phyloP scores from a whole-genome alignment of 163 green algal species.

The Scenedesmus sp. region DNA sequence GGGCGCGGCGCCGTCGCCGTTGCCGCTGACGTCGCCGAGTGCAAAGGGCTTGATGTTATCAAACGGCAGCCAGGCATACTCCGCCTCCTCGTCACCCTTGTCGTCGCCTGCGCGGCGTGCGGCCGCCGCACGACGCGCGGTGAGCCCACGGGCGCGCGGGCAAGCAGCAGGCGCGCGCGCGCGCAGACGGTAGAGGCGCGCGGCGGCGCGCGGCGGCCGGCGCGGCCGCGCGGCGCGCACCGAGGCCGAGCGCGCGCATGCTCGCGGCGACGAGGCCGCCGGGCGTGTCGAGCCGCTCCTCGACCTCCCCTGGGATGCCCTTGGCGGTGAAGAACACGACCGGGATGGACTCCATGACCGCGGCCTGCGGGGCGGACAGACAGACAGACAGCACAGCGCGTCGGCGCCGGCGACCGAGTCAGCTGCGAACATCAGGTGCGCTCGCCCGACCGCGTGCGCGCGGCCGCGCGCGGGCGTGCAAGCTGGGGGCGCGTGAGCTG shows the following conservation, averaged over 20 bases:
- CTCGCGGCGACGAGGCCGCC: constrained; percentile 62
- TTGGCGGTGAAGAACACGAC: constrained; percentile 92
- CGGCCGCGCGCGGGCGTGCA: no score
- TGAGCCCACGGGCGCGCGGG: no score
- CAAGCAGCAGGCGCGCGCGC: no score
- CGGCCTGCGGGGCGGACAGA: constrained; percentile 33
- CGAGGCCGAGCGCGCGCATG: constrained; percentile 55
- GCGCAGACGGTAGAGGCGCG: no score
- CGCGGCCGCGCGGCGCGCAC: no score
- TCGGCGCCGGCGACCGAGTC: no score
- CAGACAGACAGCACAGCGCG: no score
- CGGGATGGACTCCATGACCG: constrained; percentile 76
- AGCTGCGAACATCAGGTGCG: no score
- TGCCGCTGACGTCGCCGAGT: constrained; percentile 63
- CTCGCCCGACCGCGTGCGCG: no score
- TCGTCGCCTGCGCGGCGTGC: constrained; percentile 49
- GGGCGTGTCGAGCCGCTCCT: constrained; percentile 64
- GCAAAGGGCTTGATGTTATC: constrained; percentile 83
- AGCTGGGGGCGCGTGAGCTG: no score
- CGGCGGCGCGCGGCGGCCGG: no score
- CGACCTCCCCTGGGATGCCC: constrained; percentile 86
- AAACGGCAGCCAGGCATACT: constrained; percentile 92
- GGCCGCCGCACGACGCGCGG: no score
- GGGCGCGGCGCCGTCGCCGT: constrained; percentile 40
- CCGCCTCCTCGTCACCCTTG: constrained; percentile 80